Base-by-base conservation (phyloP, 2,329 filamentous ascomycete species). In the Macrophomina tecta region DNA sequence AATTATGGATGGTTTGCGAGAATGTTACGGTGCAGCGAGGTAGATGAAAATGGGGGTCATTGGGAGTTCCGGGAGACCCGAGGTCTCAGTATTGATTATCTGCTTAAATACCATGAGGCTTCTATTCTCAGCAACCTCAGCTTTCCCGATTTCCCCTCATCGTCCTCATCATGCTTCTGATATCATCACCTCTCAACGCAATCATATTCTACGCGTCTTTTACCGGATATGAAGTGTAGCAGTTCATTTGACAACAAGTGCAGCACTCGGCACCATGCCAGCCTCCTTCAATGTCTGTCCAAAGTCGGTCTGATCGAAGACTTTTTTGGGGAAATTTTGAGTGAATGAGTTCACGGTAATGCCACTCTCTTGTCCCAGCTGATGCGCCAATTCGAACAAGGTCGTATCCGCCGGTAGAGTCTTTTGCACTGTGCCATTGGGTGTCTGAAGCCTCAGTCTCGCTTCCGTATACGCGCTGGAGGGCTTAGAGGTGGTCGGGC, bases 211-310 rank as follows among this genome's bases (percentile, higher is more conserved):
- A 52, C 28, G 28, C 49, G 45, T 11, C 55, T 11, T 16, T n/a
- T 30, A 30, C n/a, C 28, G 23, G 14, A 1, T 34, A 46, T 46
- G 38, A 28, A 30, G 8, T n/a, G n/a, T 32, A 28, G 18, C 62
- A 12, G 42, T 34, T 51, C 70, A 86, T 74, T 82, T 80, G 65
- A 96, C 88, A 73, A 97, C 89, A 72, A 99, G 82, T 55, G 92
- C 94, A n/a, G 94, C 93, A 69, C 92, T 97, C 5, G 95, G 95
- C 3, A 94, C 89, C 68, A 97, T 81, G 0, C 94, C 94, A 16
- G 94, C 91, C 80, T 99, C 95, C 81, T 96, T 96, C 66, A 99
- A 80, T 5, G 94, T 95, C 85, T 95, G 90, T 42, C 92, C 92
- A 74, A 97, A 93, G 77, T 97, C 95, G 72, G 69, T 84, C 77